A percentile compares a stretch with the other conserved stretches of the same genome.
phyloP scores from a whole-genome alignment of 208 protist species.

The Trypanosoma cruzi region DNA sequence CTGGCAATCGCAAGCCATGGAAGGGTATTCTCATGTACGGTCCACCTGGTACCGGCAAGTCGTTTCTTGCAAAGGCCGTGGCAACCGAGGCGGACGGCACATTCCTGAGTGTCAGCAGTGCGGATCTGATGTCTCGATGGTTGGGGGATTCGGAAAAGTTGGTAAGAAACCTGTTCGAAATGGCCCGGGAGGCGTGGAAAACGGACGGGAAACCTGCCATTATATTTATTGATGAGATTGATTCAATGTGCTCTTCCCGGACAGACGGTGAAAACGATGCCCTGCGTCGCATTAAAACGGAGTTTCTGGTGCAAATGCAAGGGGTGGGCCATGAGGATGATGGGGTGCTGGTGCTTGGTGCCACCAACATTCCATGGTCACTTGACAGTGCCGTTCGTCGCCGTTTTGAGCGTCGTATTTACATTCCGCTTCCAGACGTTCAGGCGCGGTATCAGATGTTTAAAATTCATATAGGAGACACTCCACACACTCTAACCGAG shows the following conservation, averaged over 20 bases:
- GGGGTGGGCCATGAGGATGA: constrained; percentile 88
- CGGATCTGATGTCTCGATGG: constrained; percentile 92
- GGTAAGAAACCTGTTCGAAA: constrained; percentile 93
- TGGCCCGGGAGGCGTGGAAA: constrained; percentile 85
- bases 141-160: constrained; percentile 95
- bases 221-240: constrained; percentile 96
- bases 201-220: constrained; percentile 84
- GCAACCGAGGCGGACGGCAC: constrained; percentile 89
- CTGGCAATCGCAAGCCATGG: constrained; percentile 91
- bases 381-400: constrained; percentile 92
- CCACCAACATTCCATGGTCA: constrained; percentile 92
- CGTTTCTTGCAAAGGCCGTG: constrained; percentile 93
- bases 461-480: constrained; percentile 96
- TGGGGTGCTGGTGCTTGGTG: constrained; percentile 91
- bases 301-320: constrained; percentile 99
- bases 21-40: constrained; percentile 94
- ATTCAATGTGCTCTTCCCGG: constrained; percentile 89
- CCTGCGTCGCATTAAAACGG: constrained; percentile 98
- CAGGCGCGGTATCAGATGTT: constrained; percentile 92
- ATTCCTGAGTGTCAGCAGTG: constrained; percentile 94
- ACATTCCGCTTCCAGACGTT: constrained; percentile 93
- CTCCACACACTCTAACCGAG: constrained; percentile 83
- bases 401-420: constrained; percentile 93
- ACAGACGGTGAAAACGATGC: constrained; percentile 91
- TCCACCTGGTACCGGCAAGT: constrained; percentile 94